A percentile compares a stretch with the other conserved stretches of the same genome.
Evolutionary conservation across 805 yeast genomes (phyloP).

Genomic region (Saccharomycopsis sp.): DNA sequence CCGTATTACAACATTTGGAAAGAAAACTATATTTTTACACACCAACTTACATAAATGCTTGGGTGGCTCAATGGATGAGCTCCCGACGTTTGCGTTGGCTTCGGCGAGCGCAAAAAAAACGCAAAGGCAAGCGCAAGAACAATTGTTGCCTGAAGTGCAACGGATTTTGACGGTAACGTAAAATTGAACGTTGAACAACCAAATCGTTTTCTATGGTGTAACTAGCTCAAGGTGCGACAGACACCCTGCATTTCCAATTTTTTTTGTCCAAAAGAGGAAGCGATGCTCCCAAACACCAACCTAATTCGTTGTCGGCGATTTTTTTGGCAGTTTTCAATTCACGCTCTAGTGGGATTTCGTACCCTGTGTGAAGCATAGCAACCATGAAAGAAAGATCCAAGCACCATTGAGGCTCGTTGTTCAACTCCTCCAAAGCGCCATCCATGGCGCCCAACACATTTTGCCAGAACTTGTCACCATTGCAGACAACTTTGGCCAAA

Average conservation of each 20-base stretch:
- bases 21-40: too few relatives aligned
- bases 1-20: too few relatives aligned
- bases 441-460: slow-evolving; percentile 57
- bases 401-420: slow-evolving; percentile 90
- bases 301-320: slow-evolving; percentile 83
- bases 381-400: slow-evolving; percentile 85
- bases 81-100: too few relatives aligned
- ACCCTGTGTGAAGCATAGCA: slow-evolving; percentile 89
- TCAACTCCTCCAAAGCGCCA: slow-evolving; percentile 58
- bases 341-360: slow-evolving; percentile 84
- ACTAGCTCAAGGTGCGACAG: too few relatives aligned
- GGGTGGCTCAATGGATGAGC: too few relatives aligned
- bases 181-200: too few relatives aligned
- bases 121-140: too few relatives aligned
- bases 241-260: slow-evolving; percentile 57
- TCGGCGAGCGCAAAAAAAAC: too few relatives aligned
- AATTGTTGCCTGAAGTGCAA: too few relatives aligned
- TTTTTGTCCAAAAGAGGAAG: slow-evolving; percentile 74
- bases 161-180: too few relatives aligned
- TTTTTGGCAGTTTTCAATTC: slow-evolving; percentile 90
- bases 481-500: slow-evolving; percentile 77
- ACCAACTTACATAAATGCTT: too few relatives aligned
- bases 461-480: slow-evolving; percentile 73
- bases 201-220: too few relatives aligned
- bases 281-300: slow-evolving; percentile 99